Evolutionary conservation across 2,329 filamentous ascomycete species (phyloP).

Genomic region (Uncinocarpus reesii): DNA sequence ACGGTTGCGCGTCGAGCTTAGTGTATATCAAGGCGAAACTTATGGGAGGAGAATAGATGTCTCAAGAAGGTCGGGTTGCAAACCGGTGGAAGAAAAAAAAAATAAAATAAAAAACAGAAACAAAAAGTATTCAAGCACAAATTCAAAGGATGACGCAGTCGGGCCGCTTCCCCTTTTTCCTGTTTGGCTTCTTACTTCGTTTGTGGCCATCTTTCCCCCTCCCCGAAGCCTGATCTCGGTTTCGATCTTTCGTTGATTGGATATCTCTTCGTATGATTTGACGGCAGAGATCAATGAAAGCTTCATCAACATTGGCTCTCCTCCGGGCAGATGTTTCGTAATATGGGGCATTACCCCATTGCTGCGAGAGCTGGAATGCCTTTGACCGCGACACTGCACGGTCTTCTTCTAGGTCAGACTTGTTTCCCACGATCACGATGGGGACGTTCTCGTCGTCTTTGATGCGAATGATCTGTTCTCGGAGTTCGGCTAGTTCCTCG

Average conservation of each 20-base stretch:
- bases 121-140: too few relatives aligned
- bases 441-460: constrained; percentile 78
- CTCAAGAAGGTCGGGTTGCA: constrained; percentile 2
- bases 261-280: constrained; percentile 68
- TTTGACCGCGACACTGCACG: constrained; percentile 65
- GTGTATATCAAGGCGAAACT: constrained; percentile 2
- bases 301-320: constrained; percentile 79
- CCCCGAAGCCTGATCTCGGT: constrained; percentile 23
- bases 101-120: not conserved
- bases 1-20: constrained; percentile 2
- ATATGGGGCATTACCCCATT: constrained; percentile 77
- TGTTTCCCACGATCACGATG: constrained; percentile 87
- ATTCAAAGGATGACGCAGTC: constrained; percentile 33
- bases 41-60: constrained; percentile 4
- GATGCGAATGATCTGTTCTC: constrained; percentile 82
- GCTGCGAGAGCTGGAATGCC: constrained; percentile 75
- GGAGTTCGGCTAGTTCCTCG: constrained; percentile 66
- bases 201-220: constrained; percentile 28
- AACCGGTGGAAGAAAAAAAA: not conserved
- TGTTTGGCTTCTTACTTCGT: constrained; percentile 24
- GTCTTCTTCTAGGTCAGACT: constrained; percentile 80
- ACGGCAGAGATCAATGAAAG: constrained; percentile 73
- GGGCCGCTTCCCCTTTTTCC: constrained; percentile 10
- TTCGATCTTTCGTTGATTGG: constrained; percentile 27
- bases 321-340: constrained; percentile 81